Base-by-base conservation (phyloP, 371 early-diverging fungal genomes). In the Zopfochytrium polystomum region DNA sequence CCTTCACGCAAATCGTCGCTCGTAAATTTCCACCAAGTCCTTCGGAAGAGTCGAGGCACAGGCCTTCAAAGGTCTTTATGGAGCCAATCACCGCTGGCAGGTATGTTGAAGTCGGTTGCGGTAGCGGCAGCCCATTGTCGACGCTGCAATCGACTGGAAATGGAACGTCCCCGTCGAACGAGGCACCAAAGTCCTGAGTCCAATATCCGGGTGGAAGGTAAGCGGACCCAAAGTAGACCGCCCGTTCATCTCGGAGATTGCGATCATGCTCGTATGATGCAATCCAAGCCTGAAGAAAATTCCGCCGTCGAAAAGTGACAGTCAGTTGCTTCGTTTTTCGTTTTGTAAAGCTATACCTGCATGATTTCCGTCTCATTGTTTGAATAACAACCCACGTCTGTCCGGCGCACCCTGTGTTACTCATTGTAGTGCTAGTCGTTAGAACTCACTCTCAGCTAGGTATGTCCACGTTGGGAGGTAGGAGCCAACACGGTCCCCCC, bases 61-160 rank as follows among this genome's bases (percentile, higher is more conserved):
- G n/a, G 13, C 42, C 42, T 13, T 42, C n/a, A 11, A n/a, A 11
- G n/a, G 42, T 13, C n/a, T 42, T 11, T 13, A 42, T 42, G 13
- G n/a, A 11, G n/a, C 42, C 42, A n/a, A n/a, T n/a, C n/a, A n/a
- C n/a, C n/a, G n/a, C n/a, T n/a, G n/a, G n/a, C 13, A 13, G 11
- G n/a, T 13, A 42, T 42, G 42, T 42, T 42, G 11, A n/a, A n/a
- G 11, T 42, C n/a, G 42, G 42, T 42, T 42, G 42, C n/a, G 42
- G 42, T n/a, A 11, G n/a, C n/a, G 42, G 13, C 13, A 13, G n/a
- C 11, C 42, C 42, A n/a, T 42, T n/a, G 11, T 42, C 42, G 42
- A 13, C 13, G 42, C n/a, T 42, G n/a, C 42, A 42, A n/a, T 42
- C 42, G 42, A 42, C n/a, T 42, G 42, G 42, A n/a, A 42, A 42